Base-by-base conservation (phyloP, 805 yeast genomes). In the Wickerhamomyces chambardii region DNA sequence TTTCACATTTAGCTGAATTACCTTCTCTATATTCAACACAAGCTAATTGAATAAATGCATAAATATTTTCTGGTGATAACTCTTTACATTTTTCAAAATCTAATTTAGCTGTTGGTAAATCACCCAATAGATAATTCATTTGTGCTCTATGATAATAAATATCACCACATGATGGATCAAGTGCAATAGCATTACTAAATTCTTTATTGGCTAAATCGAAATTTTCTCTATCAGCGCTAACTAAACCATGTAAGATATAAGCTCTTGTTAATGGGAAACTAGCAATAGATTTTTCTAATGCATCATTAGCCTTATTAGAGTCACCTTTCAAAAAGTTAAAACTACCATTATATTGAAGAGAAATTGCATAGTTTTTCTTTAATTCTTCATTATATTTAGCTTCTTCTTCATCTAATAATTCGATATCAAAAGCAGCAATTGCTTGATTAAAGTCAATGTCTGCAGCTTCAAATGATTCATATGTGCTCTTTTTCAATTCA, bases 111-210 rank as follows among this genome's bases (percentile, higher is more conserved):
- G 75, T 68, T 28, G 61, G 63, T 51, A 83, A 75, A 41, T 85
- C 84, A 42, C 79, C 80, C 42, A 84, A 75, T 51, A 92, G 66
- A 64, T 89, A 90, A 58, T 72, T 75, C 55, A 89, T 70, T 73
- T 92, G 99, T 47, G 95, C 98, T 57, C 82, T 78, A 64, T 92
- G 98, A 68, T 92, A 92, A 67, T 79, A 84, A 46, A 82, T 74
- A 53, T 92, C 95, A 25, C 92, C 78, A 51, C 78, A 75, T 17
- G 73, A 63, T 33, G 90, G 75, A 52, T 84, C 79, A 42, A 82
- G 53, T 40, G 68, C 63, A 40, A 77, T 66, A 16, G 97, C 97
- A 36, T 68, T 63, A 35, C 75, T 73, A 52, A 92, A 87, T 59
- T 79, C 83, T 32, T 63, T 58, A 53, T 84, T 78, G 58, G 84